Evolutionary conservation across 2,329 filamentous ascomycete species (phyloP).

Genomic region (Dothiorella sarmentorum): DNA sequence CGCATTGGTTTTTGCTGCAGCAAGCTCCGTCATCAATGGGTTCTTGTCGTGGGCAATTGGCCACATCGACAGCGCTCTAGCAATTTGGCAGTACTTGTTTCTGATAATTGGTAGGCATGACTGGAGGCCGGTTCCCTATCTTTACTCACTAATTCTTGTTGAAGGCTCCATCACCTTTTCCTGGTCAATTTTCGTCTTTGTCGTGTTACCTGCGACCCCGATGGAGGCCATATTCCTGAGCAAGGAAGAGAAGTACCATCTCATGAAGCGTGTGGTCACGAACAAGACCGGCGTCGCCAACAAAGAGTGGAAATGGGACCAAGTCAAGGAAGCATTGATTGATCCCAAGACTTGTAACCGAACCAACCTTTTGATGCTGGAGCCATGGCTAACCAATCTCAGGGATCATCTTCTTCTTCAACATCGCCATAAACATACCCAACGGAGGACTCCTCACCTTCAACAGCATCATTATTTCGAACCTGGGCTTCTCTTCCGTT

Average conservation of each 20-base stretch:
- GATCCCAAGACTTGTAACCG: constrained; percentile 36
- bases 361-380: too few relatives aligned
- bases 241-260: constrained; percentile 5
- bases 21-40: constrained; percentile 29
- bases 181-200: constrained; percentile 3
- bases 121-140: too few relatives aligned
- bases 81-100: constrained; percentile 21
- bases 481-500: constrained; percentile 37
- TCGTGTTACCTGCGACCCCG: neutral
- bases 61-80: constrained; percentile 22
- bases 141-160: neutral
- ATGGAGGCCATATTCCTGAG: constrained; percentile 6
- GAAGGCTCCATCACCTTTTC: constrained; percentile 11
- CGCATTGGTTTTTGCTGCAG: constrained; percentile 37
- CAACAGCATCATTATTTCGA: constrained; percentile 38
- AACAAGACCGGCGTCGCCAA: constrained; percentile 20
- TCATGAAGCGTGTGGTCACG: constrained; percentile 8
- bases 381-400: neutral
- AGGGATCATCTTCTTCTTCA: constrained; percentile 23
- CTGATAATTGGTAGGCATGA: constrained; percentile 10
- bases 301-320: constrained; percentile 28
- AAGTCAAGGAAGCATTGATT: constrained; percentile 31
- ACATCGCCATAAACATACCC: constrained; percentile 36
- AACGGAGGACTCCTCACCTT: constrained; percentile 39
- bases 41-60: constrained; percentile 28